Percentiles rank a stretch among this genome's conserved stretches.
Evolutionary conservation across 2,329 filamentous ascomycete species (phyloP).

Genomic region (Diaporthe citri): DNA sequence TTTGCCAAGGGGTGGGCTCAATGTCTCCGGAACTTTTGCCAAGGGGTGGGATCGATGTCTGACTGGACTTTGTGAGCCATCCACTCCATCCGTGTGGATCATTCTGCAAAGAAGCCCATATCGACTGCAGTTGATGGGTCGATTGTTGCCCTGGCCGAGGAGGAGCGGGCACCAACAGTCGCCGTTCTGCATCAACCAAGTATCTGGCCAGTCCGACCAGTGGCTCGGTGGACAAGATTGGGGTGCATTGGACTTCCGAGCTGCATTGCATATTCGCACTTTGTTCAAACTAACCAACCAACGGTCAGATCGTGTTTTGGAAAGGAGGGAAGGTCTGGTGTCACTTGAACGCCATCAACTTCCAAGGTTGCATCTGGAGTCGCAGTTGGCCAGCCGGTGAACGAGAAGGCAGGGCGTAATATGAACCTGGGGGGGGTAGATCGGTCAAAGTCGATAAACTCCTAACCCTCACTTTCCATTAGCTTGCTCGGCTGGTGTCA

Average conservation of each 20-base stretch:
- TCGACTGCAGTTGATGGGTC: constrained; percentile 6
- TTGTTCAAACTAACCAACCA: neutral
- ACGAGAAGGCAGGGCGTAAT: neutral
- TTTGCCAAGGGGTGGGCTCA: neutral
- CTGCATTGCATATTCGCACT: neutral
- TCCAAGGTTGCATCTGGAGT: neutral
- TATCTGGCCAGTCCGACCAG: neutral
- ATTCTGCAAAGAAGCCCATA: neutral
- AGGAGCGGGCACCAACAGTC: neutral
- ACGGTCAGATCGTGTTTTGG: neutral
- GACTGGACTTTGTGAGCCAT: neutral
- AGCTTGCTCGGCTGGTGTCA: neutral
- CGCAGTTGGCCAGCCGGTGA: neutral
- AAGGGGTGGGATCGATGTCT: neutral
- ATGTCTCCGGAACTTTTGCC: neutral
- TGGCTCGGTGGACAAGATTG: neutral
- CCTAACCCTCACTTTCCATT: neutral
- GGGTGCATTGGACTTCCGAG: neutral
- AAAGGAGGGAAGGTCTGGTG: neutral
- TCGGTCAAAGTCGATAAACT: neutral
- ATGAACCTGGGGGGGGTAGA: neutral
- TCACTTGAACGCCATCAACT: neutral
- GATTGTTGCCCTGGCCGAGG: neutral
- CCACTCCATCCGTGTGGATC: neutral
- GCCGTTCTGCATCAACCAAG: neutral